Evolutionary conservation across 1,139 yeast genomes (phyloP).

Genomic region (Hansenula anomala): DNA sequence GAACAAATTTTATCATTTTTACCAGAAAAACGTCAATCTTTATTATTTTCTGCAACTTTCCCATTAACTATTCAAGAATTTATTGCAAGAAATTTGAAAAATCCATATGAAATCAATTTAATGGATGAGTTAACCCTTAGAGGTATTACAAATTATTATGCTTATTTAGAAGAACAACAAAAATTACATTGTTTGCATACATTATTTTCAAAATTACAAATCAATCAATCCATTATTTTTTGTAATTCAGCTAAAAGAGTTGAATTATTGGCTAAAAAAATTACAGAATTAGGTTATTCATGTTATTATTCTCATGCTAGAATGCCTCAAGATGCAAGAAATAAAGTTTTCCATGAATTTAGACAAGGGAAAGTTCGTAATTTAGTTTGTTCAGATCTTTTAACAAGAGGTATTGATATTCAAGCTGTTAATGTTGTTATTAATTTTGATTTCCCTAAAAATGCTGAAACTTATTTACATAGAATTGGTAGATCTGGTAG

Average conservation of each 20-base stretch:
- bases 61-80: slow-evolving; percentile 90
- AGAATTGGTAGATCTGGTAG: slow-evolving; percentile 99
- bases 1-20: slow-evolving; percentile 83
- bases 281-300: slow-evolving; percentile 93
- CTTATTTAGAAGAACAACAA: slow-evolving; percentile 95
- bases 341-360: slow-evolving; percentile 96
- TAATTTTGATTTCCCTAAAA: slow-evolving; percentile 97
- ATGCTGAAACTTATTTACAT: slow-evolving; percentile 95
- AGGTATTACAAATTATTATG: slow-evolving; percentile 96
- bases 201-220: slow-evolving; percentile 86
- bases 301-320: slow-evolving; percentile 96
- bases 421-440: slow-evolving; percentile 98
- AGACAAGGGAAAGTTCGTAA: slow-evolving; percentile 98
- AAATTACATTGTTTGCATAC: slow-evolving; percentile 95
- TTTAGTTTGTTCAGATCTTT: slow-evolving; percentile 90
- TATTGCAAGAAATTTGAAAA: slow-evolving; percentile 79
- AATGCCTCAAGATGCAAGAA: slow-evolving; percentile 97
- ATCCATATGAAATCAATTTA: slow-evolving; percentile 91
- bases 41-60: slow-evolving; percentile 92
- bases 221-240: slow-evolving; percentile 93
- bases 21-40: slow-evolving; percentile 77
- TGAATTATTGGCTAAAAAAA: slow-evolving; percentile 90
- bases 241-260: slow-evolving; percentile 97
- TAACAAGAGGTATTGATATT: slow-evolving; percentile 98
- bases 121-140: slow-evolving; percentile 96